These are phyloP conservation scores for Lactifluus subvellereus DNA, from an alignment of 768 basidiomycete species.

Conservation along the genomic window DNA sequence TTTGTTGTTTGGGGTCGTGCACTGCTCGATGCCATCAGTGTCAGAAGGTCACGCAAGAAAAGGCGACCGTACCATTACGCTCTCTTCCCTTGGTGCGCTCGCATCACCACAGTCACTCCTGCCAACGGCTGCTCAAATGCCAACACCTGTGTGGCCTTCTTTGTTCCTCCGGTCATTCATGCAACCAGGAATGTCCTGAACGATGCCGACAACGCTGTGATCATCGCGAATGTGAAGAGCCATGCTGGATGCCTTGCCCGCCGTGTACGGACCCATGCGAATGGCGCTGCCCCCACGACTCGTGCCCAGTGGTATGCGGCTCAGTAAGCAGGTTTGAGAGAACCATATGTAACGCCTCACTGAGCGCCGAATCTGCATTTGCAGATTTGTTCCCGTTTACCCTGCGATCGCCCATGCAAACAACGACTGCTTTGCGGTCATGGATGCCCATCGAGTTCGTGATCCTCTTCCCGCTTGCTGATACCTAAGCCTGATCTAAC, in stretches of 20 bases:
- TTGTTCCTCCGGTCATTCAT: conserved; percentile 29
- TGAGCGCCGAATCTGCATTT: background rate
- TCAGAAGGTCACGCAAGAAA: conserved; percentile 20
- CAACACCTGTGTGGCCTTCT: conserved; percentile 29
- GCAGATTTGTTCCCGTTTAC: conserved; percentile 35
- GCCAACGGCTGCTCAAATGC: conserved; percentile 30
- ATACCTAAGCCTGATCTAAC: background rate
- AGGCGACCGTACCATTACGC: background rate
- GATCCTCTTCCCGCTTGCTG: background rate
- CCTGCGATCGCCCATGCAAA: conserved; percentile 32
- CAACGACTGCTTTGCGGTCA: conserved; percentile 32
- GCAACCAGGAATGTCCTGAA: conserved; percentile 28
- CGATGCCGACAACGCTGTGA: conserved; percentile 28
- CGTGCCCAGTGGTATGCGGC: conserved; percentile 33
- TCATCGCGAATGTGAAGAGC: conserved; percentile 28
- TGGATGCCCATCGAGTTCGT: conserved; percentile 34
- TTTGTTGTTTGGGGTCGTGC: conserved; percentile 32
- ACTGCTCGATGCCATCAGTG: conserved; percentile 29
- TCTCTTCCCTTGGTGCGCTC: conserved; percentile 3
- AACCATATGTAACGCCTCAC: background rate
- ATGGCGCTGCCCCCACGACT: conserved; percentile 32
- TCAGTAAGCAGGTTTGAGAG: conserved; percentile 27
- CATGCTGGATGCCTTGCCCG: conserved; percentile 30
- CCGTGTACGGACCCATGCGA: conserved; percentile 33
- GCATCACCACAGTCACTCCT: conserved; percentile 28